Percentiles rank a stretch among this genome's conserved stretches.
Conservation (phyloP, 1,139 yeast genomes). For the Suhomyces atakaporum region DNA sequence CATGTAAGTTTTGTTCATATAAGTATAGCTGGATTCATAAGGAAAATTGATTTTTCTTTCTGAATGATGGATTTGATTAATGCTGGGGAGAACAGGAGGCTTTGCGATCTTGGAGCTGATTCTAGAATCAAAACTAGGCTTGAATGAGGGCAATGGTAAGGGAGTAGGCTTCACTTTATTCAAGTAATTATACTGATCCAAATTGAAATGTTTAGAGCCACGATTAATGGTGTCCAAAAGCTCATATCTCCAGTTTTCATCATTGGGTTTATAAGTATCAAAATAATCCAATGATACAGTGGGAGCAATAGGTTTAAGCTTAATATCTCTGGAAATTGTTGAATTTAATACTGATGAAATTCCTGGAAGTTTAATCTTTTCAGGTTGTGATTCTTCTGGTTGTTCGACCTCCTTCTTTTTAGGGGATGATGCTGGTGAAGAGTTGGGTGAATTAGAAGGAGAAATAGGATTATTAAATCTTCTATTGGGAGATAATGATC, state of each 20-base stretch:
- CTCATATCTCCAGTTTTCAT: slow-evolving; percentile 50
- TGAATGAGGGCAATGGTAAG: slow-evolving; percentile 15
- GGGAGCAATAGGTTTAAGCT: slow-evolving; percentile 39
- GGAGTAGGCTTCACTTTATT: slow-evolving; percentile 19
- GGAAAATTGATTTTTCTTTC: slow-evolving; percentile 53
- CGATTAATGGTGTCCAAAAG: slow-evolving; percentile 41
- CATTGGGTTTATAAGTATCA: slow-evolving; percentile 51
- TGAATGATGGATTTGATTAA: slow-evolving; percentile 18
- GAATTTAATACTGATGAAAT: slow-evolving; percentile 40
- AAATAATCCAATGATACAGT: slow-evolving; percentile 50
- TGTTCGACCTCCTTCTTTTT: slow-evolving; percentile 4
- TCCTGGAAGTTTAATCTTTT: slow-evolving; percentile 39
- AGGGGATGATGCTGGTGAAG: slow-evolving; percentile 24
- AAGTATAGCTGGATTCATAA: slow-evolving; percentile 56
- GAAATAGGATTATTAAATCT: slow-evolving; percentile 33
- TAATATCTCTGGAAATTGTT: slow-evolving; percentile 26
- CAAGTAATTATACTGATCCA: slow-evolving; percentile 33
- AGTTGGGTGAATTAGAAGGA: slow-evolving; percentile 33
- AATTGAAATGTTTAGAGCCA: slow-evolving; percentile 32
- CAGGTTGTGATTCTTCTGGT: slow-evolving; percentile 4
- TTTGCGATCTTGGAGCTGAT: slow-evolving; percentile 37
- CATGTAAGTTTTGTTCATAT: slow-evolving; percentile 47
- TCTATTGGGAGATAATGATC: slow-evolving; percentile 39
- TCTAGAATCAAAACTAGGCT: slow-evolving; percentile 46
- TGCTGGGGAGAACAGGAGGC: slow-evolving; percentile 31